Evolutionary conservation across 108 stramenopile species (phyloP), one percentile per base, ranked within the genome.

Genomic region (Nitzschia inconspicua): DNA sequence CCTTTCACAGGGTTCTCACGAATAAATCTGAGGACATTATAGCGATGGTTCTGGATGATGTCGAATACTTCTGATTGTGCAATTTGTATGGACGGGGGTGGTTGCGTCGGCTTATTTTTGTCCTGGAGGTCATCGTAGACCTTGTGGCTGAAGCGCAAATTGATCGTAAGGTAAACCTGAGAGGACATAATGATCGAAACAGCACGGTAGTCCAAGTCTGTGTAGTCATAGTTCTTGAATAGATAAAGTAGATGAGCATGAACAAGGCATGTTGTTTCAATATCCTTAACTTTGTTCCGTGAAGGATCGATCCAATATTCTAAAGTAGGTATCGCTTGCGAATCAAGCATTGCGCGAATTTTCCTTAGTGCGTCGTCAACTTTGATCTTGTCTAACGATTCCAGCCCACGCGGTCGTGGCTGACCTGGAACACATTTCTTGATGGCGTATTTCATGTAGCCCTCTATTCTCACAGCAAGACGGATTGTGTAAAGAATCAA

Each of bases 211-310:
- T 97, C 92, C 52, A 98, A 70, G 56, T 98, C 96, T 28, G 91
- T 84, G 44, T 80, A 84, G 39, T 85, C 85, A 54, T 96, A 85
- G 63, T 97, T 98, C 75, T 96, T 95, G 91, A 95, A 99, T 16
- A 98, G 64, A 67, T 98, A 97, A 44, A 96, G 74, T 25, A 99
- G 77, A 77, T 99, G 98, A 10, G 98, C 95, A 65, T 97, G 96
- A 16, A 98, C 88, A 22, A 94, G 52, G 66, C 95, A 96, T 28
- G 86, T 66, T 26, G 82, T 69, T 42, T 92, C 89, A 9, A 95
- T 89, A 57, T 95, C 89, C 37, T 79, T 76, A 52, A 76, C 82
- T 40, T 77, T 77, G 41, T 77, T 75, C 36, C 91, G 66, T 25
- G 79, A 57, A 25, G 92, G 92, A 72, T 93, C 88, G 57, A 97